Conservation (phyloP, 73 alveolate species). For the Blepharisma japonicum region DNA sequence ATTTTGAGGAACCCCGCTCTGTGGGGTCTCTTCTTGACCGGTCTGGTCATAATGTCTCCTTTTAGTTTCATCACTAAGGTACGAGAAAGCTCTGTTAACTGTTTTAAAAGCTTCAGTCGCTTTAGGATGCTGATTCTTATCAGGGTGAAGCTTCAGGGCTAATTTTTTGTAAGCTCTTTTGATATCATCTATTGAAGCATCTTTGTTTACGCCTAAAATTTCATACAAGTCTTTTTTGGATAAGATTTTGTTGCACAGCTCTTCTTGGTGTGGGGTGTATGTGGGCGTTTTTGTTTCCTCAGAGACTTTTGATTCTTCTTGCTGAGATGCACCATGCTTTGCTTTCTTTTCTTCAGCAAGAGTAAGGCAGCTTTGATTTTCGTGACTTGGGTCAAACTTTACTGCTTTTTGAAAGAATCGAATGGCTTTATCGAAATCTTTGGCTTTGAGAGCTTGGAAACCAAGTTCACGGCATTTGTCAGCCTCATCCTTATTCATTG, state of each 20-base stretch:
- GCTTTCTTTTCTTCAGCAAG: slow-evolving; percentile 2
- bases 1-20: background rate
- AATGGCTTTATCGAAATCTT: slow-evolving; percentile 38
- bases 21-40: slow-evolving; percentile 7
- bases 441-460: slow-evolving; percentile 23
- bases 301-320: background rate
- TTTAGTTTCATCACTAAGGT: slow-evolving; percentile 15
- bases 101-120: slow-evolving; percentile 21
- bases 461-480: slow-evolving; percentile 48
- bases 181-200: slow-evolving; percentile 70
- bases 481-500: slow-evolving; percentile 61
- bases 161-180: slow-evolving; percentile 79
- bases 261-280: slow-evolving; percentile 31
- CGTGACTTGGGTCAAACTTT: slow-evolving; percentile 7
- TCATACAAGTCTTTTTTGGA: slow-evolving; percentile 66
- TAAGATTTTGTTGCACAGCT: slow-evolving; percentile 44
- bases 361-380: slow-evolving; percentile 7
- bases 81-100: slow-evolving; percentile 17
- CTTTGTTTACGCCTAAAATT: slow-evolving; percentile 65
- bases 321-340: background rate
- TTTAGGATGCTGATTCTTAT: slow-evolving; percentile 44
- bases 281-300: background rate
- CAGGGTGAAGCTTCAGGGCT: slow-evolving; percentile 81
- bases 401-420: slow-evolving; percentile 19
- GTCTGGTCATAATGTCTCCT: slow-evolving; percentile 14